A percentile compares a stretch with the other conserved stretches of the same genome.
Conservation (phyloP, 768 basidiomycete species). For the Russula emetica region DNA sequence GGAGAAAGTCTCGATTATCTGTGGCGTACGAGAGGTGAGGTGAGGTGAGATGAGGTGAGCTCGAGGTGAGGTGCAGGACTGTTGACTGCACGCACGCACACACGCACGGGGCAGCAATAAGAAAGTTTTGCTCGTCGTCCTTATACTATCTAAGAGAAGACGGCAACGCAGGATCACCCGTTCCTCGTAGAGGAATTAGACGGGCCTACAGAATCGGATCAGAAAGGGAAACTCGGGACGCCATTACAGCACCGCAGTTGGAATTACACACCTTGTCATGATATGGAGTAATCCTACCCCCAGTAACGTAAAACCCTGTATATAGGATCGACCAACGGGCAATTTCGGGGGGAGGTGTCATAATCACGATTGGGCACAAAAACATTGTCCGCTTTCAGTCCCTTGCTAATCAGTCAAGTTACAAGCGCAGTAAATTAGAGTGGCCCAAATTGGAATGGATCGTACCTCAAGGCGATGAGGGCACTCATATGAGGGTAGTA, state of each 20-base stretch:
- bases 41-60: neutral
- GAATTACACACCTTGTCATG: neutral
- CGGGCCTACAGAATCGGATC: neutral
- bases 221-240: neutral
- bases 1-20: neutral
- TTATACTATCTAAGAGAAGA: neutral
- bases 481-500: neutral
- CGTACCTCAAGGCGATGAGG: no score
- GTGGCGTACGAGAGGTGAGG: neutral
- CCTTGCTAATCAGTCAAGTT: neutral
- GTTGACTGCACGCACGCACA: neutral
- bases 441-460: neutral
- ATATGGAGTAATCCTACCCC: neutral
- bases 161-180: neutral
- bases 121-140: neutral
- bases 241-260: neutral
- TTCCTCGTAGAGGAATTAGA: no score
- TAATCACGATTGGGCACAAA: neutral
- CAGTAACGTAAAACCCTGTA: neutral
- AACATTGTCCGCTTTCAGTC: neutral
- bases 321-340: neutral
- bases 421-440: neutral
- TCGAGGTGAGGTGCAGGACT: neutral
- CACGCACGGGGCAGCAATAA: neutral
- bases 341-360: neutral